phyloP scores from a whole-genome alignment of 2,329 filamentous ascomycete genomes.

The Monosporascus sp. region DNA sequence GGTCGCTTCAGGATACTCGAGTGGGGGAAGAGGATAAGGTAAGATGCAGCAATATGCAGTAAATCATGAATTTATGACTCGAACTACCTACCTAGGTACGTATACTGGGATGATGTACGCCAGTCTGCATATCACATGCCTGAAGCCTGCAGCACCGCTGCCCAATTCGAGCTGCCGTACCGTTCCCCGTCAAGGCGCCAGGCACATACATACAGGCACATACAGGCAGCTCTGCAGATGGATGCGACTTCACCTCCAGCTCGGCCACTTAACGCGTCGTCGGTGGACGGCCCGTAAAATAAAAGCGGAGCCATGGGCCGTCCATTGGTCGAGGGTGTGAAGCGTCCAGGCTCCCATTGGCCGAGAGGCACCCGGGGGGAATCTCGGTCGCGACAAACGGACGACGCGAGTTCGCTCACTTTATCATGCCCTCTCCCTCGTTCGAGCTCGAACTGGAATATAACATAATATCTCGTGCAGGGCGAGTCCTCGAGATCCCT shows the following conservation, averaged over 20 bases:
- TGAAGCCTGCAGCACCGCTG: not conserved
- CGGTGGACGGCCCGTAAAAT: not conserved
- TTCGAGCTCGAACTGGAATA: no score
- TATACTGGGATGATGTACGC: not conserved
- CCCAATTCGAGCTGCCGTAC: slow-evolving; percentile 1
- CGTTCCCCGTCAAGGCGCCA: not conserved
- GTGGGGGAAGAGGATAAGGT: not conserved
- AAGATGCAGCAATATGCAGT: slow-evolving; percentile 4
- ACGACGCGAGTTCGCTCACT: not conserved
- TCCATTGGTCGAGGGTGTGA: not conserved
- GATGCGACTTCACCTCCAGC: not conserved
- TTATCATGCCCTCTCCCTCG: not conserved
- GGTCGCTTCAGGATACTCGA: no score
- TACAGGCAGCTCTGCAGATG: slow-evolving; percentile 1
- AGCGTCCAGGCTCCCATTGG: not conserved
- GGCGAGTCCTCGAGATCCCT: no score
- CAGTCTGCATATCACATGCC: slow-evolving; percentile 4
- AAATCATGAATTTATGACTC: slow-evolving; percentile 13
- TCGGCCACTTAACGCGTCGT: not conserved
- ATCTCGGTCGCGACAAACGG: not conserved
- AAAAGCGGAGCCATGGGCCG: not conserved
- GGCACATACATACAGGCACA: not conserved
- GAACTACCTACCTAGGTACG: slow-evolving; percentile 1
- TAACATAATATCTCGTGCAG: no score
- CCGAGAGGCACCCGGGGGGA: not conserved